phyloP scores from a whole-genome alignment of 1,284 basidiomycete species.

The Vanrija pseudolonga region DNA sequence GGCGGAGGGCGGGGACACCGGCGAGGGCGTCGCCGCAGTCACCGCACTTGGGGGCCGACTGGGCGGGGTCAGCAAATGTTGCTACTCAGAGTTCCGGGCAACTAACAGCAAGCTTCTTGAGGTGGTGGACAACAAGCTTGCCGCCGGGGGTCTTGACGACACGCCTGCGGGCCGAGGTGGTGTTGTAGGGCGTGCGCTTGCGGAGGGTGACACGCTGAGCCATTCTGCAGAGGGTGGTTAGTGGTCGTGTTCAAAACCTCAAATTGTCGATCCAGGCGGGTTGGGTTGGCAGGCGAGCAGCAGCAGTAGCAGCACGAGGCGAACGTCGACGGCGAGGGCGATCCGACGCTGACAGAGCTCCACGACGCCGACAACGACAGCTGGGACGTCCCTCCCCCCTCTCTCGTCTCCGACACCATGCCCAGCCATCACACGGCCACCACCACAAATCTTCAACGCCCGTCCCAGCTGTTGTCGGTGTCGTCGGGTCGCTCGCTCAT shows the following conservation, averaged over 20 bases:
- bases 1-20: constrained; percentile 89
- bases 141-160: constrained; percentile 87
- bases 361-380: no score
- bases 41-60: constrained; percentile 85
- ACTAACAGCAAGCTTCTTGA: constrained; percentile 52
- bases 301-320: background rate
- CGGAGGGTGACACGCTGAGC: constrained; percentile 99
- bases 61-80: constrained; percentile 5
- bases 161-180: constrained; percentile 89
- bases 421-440: no score
- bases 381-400: background rate
- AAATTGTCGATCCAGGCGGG: no score
- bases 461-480: no score
- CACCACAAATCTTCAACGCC: background rate
- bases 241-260: background rate
- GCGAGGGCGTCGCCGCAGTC: constrained; percentile 89
- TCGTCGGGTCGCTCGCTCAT: background rate
- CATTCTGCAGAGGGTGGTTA: constrained; percentile 60
- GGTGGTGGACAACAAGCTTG: constrained; percentile 52
- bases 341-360: no score
- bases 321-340: background rate
- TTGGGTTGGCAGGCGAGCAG: no score
- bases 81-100: background rate
- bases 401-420: no score
- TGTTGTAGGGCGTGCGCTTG: constrained; percentile 99